phyloP scores from a whole-genome alignment of 495 filamentous ascomycete genomes.

The Bacidia rubella region DNA sequence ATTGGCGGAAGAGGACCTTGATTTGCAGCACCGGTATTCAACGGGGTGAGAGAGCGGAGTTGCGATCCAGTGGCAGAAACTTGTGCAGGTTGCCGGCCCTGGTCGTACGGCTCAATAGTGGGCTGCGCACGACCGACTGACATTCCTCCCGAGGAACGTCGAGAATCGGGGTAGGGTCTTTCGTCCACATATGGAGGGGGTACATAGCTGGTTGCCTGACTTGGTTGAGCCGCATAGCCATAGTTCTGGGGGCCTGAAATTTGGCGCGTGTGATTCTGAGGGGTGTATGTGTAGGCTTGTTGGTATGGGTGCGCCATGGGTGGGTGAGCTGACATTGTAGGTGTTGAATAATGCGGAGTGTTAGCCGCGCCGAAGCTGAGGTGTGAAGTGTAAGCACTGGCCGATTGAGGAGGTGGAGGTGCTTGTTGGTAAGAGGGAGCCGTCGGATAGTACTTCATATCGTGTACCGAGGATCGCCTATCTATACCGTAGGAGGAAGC shows the following conservation, averaged over 20 bases:
- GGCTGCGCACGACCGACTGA: background rate
- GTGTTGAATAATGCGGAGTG: slow-evolving; percentile 13
- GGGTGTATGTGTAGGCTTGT: slow-evolving; percentile 8
- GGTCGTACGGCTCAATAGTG: background rate
- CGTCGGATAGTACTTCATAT: slow-evolving; percentile 11
- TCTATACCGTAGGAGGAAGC: slow-evolving; percentile 9
- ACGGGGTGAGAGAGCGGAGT: background rate
- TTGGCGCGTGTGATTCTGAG: slow-evolving; percentile 13
- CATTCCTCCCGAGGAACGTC: background rate
- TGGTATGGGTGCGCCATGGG: slow-evolving; percentile 11
- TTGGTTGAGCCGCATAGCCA: slow-evolving; percentile 12
- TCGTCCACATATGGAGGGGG: slow-evolving; percentile 3
- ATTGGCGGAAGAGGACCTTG: background rate
- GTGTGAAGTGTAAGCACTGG: slow-evolving; percentile 15
- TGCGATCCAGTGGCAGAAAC: background rate
- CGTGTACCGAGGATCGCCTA: slow-evolving; percentile 16
- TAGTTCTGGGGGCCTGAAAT: slow-evolving; percentile 13
- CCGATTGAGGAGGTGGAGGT: slow-evolving; percentile 13
- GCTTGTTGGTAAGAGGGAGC: slow-evolving; percentile 10
- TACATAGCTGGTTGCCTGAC: slow-evolving; percentile 12
- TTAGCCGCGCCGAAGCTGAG: slow-evolving; percentile 16
- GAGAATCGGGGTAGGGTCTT: background rate
- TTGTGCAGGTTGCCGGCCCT: background rate
- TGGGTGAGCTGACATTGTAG: slow-evolving; percentile 13
- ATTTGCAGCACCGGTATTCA: background rate